Evolutionary conservation across 129 eudicot genomes (phyloP).

Genomic region (Flaveria sonorensis): DNA sequence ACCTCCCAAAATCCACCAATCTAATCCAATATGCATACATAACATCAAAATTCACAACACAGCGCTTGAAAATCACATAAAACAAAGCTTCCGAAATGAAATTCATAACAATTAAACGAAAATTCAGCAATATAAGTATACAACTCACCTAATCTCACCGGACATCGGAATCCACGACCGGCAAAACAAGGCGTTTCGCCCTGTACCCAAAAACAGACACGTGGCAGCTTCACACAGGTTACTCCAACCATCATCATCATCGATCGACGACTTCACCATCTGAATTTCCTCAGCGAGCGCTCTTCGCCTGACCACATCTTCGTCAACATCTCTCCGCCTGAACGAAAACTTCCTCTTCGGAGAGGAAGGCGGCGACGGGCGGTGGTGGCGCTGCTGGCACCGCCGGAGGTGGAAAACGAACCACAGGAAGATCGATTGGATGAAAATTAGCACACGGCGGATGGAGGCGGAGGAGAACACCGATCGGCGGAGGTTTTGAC

Average conservation of each 20-base stretch:
- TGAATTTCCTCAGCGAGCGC: constrained; percentile 65
- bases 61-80: neutral
- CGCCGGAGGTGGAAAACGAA: constrained; percentile 55
- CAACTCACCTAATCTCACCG: constrained; percentile 55
- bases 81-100: neutral
- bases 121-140: neutral
- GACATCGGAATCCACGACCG: constrained; percentile 84
- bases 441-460: constrained; percentile 48
- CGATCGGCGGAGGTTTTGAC: neutral
- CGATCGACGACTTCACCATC: constrained; percentile 41
- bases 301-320: constrained; percentile 71
- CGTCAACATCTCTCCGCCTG: constrained; percentile 65
- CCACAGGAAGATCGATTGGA: constrained; percentile 70
- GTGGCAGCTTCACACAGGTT: constrained; percentile 47
- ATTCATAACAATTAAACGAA: neutral
- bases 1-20: no score
- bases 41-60: neutral
- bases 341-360: constrained; percentile 44
- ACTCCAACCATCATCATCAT: constrained; percentile 27
- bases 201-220: constrained; percentile 58
- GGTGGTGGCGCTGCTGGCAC: constrained; percentile 28
- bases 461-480: constrained; percentile 52
- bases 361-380: constrained; percentile 10
- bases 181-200: constrained; percentile 82
- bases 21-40: neutral